phyloP scores from a whole-genome alignment of 2,329 filamentous ascomycete genomes.

The Botrytis medusae region DNA sequence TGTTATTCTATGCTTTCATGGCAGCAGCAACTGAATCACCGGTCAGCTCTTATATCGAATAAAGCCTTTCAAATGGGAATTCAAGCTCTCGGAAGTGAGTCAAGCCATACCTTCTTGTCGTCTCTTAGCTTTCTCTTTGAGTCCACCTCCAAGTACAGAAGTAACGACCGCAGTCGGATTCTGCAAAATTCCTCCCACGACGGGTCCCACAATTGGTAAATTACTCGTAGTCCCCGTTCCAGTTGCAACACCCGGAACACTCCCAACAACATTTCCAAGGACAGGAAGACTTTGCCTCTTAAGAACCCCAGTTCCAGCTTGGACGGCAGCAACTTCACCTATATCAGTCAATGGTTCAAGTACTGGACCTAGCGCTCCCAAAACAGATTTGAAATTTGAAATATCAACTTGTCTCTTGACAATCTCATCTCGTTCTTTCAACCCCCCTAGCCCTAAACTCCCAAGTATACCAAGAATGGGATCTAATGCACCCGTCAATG shows the following conservation, averaged over 20 bases:
- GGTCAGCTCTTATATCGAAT: not conserved
- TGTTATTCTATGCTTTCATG: not conserved
- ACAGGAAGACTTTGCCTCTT: not conserved
- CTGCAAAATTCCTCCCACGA: not conserved
- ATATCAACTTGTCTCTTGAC: not conserved
- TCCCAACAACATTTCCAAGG: not conserved
- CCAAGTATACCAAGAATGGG: not conserved
- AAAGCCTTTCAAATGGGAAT: rapidly evolving
- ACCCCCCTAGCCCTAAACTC: not conserved
- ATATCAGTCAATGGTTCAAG: too few species aligned
- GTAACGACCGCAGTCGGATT: not conserved
- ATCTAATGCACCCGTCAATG: not conserved
- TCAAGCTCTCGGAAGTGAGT: not conserved
- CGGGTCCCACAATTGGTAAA: not conserved
- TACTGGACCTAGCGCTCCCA: too few species aligned
- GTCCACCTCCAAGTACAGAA: not conserved
- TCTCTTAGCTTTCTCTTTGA: not conserved
- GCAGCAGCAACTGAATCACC: not conserved
- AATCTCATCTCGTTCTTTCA: constrained; percentile 8
- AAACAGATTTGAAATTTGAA: too few species aligned
- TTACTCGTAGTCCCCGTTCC: not conserved
- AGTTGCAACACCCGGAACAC: not conserved
- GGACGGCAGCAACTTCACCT: too few species aligned
- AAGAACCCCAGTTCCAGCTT: too few species aligned
- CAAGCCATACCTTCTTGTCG: not conserved